Conservation (phyloP, 352 stramenopile genomes). For the Globisporangium rhizosaccharum region DNA sequence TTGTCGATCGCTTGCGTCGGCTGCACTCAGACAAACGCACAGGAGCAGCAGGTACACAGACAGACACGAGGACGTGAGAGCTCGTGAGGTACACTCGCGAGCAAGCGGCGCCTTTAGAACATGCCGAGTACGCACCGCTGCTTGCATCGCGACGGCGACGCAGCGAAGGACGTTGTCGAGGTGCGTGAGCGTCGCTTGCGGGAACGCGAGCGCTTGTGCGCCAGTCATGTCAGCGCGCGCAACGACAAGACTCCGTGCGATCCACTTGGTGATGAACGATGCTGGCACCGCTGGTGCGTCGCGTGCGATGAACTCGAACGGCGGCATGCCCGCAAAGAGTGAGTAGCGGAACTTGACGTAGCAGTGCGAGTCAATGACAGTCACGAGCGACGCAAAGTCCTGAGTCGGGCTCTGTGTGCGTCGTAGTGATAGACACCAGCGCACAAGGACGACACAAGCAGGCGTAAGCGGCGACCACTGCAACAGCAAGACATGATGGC, state of each 20-base stretch:
- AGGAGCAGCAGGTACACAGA: background rate
- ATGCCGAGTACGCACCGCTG: background rate
- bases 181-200: background rate
- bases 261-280: constrained; percentile 23
- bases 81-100: no score
- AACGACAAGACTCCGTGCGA: constrained; percentile 17
- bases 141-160: background rate
- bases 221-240: constrained; percentile 7
- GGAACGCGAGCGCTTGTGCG: background rate
- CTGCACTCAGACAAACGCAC: background rate
- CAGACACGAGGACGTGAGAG: background rate
- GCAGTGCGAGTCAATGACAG: constrained; percentile 22
- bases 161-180: background rate
- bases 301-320: constrained; percentile 32
- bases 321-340: constrained; percentile 24
- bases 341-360: constrained; percentile 50
- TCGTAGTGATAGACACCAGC: no score
- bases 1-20: background rate
- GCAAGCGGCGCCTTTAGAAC: no score
- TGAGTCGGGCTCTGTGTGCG: constrained; percentile 3
- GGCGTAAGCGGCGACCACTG: no score
- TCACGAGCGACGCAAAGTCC: constrained; percentile 9
- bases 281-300: constrained; percentile 13
- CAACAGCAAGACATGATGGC: background rate
- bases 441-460: no score